A percentile compares a stretch with the other conserved stretches of the same genome.
These are phyloP conservation scores for Kokia cookei DNA, from an alignment of 441 rosid genomes.

Conservation along the genomic window DNA sequence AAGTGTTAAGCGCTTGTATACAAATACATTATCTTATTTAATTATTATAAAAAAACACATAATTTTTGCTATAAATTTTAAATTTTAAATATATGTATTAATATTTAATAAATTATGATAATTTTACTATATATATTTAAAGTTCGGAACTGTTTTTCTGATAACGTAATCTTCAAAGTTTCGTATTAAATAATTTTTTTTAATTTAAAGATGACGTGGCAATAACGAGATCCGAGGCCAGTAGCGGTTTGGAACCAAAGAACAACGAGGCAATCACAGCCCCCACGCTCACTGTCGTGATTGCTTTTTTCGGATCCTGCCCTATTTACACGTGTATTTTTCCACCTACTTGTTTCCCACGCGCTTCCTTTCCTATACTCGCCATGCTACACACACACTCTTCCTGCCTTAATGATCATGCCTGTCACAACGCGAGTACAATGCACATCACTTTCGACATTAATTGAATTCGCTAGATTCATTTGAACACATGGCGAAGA, in stretches of 20 bases:
- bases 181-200: neutral
- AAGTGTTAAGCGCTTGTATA: neutral
- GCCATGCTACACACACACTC: neutral
- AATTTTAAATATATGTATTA: no score
- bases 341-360: neutral
- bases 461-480: no score
- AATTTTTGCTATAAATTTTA: no score
- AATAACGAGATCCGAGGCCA: slow-evolving; percentile 19
- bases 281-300: slow-evolving; percentile 3
- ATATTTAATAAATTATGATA: no score
- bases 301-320: slow-evolving; percentile 9
- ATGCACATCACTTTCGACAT: neutral
- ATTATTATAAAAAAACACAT: no score
- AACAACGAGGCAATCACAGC: neutral
- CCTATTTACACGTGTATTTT: slow-evolving; percentile 9
- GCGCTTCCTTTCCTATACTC: neutral
- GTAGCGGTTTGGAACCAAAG: slow-evolving; percentile 1
- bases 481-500: no score
- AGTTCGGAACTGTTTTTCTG: no score
- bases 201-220: slow-evolving; percentile 1
- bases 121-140: no score
- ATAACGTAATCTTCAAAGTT: no score
- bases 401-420: neutral
- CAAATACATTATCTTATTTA: neutral
- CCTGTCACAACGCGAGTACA: neutral